Percentiles rank a stretch among this genome's conserved stretches.
These are phyloP conservation scores for Exophiala mesophila DNA, from an alignment of 2,329 filamentous ascomycete species.

Conservation along the genomic window DNA sequence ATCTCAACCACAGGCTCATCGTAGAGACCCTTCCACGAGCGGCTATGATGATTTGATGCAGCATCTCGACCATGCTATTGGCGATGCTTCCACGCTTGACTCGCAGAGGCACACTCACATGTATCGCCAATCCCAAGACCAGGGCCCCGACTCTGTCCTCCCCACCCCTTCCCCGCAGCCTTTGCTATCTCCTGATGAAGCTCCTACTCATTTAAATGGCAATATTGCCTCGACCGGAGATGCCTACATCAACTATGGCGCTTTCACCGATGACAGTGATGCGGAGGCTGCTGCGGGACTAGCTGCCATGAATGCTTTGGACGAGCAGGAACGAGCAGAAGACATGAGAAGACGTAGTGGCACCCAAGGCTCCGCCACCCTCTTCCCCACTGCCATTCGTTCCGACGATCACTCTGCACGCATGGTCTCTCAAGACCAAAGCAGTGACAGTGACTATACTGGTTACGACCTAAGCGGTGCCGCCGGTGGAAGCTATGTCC, in stretches of 20 bases:
- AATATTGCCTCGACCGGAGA: slow-evolving; percentile 43
- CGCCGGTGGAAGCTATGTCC: slow-evolving; percentile 67
- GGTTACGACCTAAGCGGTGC: slow-evolving; percentile 64
- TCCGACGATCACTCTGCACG: slow-evolving; percentile 31
- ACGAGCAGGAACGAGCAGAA: slow-evolving; percentile 63
- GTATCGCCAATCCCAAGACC: slow-evolving; percentile 12
- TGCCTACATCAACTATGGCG: slow-evolving; percentile 43
- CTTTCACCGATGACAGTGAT: slow-evolving; percentile 71
- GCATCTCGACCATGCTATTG: slow-evolving; percentile 51
- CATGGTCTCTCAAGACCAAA: slow-evolving; percentile 32
- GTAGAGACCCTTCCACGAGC: slow-evolving; percentile 33
- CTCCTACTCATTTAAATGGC: slow-evolving; percentile 48
- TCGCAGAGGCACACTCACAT: slow-evolving; percentile 13
- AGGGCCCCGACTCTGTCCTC: slow-evolving; percentile 14
- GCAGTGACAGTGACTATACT: slow-evolving; percentile 68
- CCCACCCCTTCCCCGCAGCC: slow-evolving; percentile 26
- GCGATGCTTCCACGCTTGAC: slow-evolving; percentile 12
- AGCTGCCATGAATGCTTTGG: slow-evolving; percentile 76
- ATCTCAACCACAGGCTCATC: slow-evolving; percentile 16
- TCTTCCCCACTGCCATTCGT: slow-evolving; percentile 32
- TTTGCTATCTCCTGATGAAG: slow-evolving; percentile 38
- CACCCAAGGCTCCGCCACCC: slow-evolving; percentile 27
- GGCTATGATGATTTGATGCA: slow-evolving; percentile 55
- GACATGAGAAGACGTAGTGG: slow-evolving; percentile 54
- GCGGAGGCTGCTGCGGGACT: slow-evolving; percentile 80